Base-by-base conservation (phyloP, 345 rosid species). In the Gossypium anomalum region DNA sequence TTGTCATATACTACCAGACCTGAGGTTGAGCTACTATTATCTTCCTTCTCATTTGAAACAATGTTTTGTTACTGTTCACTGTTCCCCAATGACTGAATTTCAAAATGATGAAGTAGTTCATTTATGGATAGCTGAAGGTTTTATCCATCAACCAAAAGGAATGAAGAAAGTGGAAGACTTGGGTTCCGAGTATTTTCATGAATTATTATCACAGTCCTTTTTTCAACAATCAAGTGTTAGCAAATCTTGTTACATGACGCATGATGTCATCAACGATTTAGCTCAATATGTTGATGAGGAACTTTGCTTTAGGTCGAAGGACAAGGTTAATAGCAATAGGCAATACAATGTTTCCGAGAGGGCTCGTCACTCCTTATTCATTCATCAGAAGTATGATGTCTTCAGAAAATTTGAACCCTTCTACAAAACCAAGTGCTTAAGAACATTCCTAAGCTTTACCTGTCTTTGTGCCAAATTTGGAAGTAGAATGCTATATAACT, bases 311-410 rank as follows among this genome's bases (percentile, higher is more conserved):
- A 55, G 61, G 48, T 66, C 56, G 57, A 68, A 29, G 47, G 76
- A 78, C 60, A 43, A 23, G 22, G 3, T 47, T 29, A 29, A 44
- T n/a, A 19, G 34, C 19, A 16, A 47, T 23, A 22, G 25, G n/a
- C 23, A 59, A 9, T 60, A 13, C 10, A 2, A 73, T 17, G 57
- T 48, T 34, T 27, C 27, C 23, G 25, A 62, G 29, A 59, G 60
- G 45, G 44, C 43, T 41, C 64, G 79, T 20, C 75, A 77, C 45
- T 77, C 57, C 63, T 51, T 75, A 15, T 77, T 57, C 68, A 47
- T n/a, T 29, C 71, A 71, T 17, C 53, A 56, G 43, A 49, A 71
- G 45, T 63, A 61, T 53, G 62, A 60, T 52, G 64, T 45, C 23
- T 0, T 25, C 0, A 27, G 9, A 63, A 43, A 52, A 34, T 72